A percentile compares a stretch with the other conserved stretches of the same genome.
phyloP scores from a whole-genome alignment of 1,284 basidiomycete genomes.

The Tranzscheliella williamsii region DNA sequence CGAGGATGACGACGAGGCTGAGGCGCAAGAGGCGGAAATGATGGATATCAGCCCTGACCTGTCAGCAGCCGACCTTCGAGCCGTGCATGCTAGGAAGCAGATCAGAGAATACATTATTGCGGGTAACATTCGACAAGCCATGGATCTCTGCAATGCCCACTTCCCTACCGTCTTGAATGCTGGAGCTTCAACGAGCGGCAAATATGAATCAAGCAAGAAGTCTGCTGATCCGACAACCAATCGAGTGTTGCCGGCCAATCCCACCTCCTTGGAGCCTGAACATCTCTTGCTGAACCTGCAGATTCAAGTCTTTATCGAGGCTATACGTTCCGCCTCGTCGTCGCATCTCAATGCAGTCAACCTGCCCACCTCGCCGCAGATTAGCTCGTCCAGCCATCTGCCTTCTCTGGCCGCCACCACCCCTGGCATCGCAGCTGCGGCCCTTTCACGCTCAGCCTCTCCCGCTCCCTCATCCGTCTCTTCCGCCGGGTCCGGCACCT shows the following conservation, averaged over 20 bases:
- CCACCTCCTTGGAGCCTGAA: slow-evolving; percentile 66
- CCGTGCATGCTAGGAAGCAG: slow-evolving; percentile 51
- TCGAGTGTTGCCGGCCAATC: slow-evolving; percentile 42
- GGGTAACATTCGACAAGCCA: slow-evolving; percentile 73
- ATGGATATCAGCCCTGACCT: slow-evolving; percentile 32
- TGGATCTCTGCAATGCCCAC: slow-evolving; percentile 67
- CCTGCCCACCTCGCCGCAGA: neutral
- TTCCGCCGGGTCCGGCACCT: slow-evolving; percentile 37
- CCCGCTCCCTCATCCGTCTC: slow-evolving; percentile 44
- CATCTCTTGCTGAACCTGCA: slow-evolving; percentile 80
- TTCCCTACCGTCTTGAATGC: slow-evolving; percentile 54
- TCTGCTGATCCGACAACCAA: slow-evolving; percentile 4
- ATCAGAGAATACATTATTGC: slow-evolving; percentile 70
- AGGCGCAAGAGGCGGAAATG: slow-evolving; percentile 10
- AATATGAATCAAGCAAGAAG: slow-evolving; percentile 2
- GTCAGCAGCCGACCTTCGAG: slow-evolving; percentile 20
- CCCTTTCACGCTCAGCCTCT: slow-evolving; percentile 42
- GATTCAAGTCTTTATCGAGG: slow-evolving; percentile 79
- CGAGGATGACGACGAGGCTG: slow-evolving; percentile 22
- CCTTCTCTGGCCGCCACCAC: slow-evolving; percentile 27
- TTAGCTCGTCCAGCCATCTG: slow-evolving; percentile 10
- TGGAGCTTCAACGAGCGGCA: neutral
- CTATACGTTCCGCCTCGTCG: slow-evolving; percentile 68
- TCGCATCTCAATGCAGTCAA: slow-evolving; percentile 6
- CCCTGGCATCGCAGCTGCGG: slow-evolving; percentile 29